phyloP scores from a whole-genome alignment of 495 filamentous ascomycete genomes.

The Talaromyces nanjingensis region DNA sequence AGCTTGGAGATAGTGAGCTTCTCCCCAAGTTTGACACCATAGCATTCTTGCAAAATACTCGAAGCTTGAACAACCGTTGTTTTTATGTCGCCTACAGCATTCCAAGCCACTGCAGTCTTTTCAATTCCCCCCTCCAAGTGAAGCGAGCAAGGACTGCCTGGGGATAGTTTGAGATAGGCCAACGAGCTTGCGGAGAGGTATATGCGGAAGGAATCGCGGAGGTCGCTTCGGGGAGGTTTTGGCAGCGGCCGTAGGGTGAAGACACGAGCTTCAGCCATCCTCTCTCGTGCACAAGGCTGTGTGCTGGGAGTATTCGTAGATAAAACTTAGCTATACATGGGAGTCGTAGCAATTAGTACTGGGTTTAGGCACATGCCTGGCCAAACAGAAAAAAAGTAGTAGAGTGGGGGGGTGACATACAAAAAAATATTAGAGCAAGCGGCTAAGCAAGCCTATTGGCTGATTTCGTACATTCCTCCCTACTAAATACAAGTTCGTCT shows the following conservation, averaged over 20 bases:
- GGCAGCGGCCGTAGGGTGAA: constrained; percentile 50
- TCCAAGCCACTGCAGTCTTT: constrained; percentile 60
- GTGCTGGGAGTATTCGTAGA: background rate
- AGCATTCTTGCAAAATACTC: constrained; percentile 56
- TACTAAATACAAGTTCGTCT: background rate
- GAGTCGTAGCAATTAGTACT: background rate
- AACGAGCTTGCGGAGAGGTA: constrained; percentile 61
- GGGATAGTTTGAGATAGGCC: constrained; percentile 49
- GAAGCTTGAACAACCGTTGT: constrained; percentile 59
- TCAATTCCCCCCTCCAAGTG: constrained; percentile 31
- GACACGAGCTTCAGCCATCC: constrained; percentile 34
- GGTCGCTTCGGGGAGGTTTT: constrained; percentile 43
- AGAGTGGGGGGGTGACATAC: background rate
- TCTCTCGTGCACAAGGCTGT: constrained; percentile 3
- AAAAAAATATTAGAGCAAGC: background rate
- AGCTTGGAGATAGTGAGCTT: constrained; percentile 46
- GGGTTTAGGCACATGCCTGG: background rate
- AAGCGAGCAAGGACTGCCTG: constrained; percentile 52
- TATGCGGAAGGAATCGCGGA: constrained; percentile 56
- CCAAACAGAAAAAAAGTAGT: background rate
- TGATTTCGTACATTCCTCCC: too few relatives aligned
- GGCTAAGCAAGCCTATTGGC: background rate
- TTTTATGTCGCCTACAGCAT: constrained; percentile 55
- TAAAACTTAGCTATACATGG: background rate
- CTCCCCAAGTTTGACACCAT: constrained; percentile 57